phyloP scores from a whole-genome alignment of 495 filamentous ascomycete genomes.

The Chaetomidium leptoderma region DNA sequence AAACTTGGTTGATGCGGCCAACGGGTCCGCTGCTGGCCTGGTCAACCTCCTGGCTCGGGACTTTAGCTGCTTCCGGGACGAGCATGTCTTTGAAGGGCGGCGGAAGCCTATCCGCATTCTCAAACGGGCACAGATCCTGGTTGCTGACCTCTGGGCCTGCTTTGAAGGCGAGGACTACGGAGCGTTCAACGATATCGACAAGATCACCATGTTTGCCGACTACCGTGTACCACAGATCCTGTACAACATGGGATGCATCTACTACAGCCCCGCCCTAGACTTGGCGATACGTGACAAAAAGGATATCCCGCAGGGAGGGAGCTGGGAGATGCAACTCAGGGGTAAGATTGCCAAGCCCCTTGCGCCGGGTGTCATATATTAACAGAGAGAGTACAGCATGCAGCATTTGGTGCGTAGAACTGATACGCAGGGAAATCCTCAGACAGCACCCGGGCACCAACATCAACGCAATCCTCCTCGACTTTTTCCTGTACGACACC shows the following conservation, averaged over 20 bases:
- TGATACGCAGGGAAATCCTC: slow-evolving; percentile 79
- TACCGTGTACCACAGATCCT: slow-evolving; percentile 96
- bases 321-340: slow-evolving; percentile 84
- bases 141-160: slow-evolving; percentile 92
- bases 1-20: slow-evolving; percentile 69
- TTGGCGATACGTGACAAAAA: slow-evolving; percentile 59
- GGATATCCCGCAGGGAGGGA: slow-evolving; percentile 63
- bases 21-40: slow-evolving; percentile 74
- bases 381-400: slow-evolving; percentile 49
- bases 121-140: slow-evolving; percentile 92
- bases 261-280: slow-evolving; percentile 75
- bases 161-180: slow-evolving; percentile 79
- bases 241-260: slow-evolving; percentile 72
- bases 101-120: slow-evolving; percentile 68
- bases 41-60: slow-evolving; percentile 76
- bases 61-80: slow-evolving; percentile 85
- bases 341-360: slow-evolving; percentile 39
- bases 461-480: slow-evolving; percentile 88
- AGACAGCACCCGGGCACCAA: slow-evolving; percentile 61
- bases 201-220: slow-evolving; percentile 98
- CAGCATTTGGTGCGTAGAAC: slow-evolving; percentile 90
- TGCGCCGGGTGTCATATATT: background rate
- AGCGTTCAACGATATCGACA: slow-evolving; percentile 83
- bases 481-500: slow-evolving; percentile 94
- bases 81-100: slow-evolving; percentile 64